Percentiles rank a stretch among this genome's conserved stretches.
These are phyloP conservation scores for Aureobasidium pullulans DNA, from an alignment of 2,329 filamentous ascomycete species.

Conservation along the genomic window DNA sequence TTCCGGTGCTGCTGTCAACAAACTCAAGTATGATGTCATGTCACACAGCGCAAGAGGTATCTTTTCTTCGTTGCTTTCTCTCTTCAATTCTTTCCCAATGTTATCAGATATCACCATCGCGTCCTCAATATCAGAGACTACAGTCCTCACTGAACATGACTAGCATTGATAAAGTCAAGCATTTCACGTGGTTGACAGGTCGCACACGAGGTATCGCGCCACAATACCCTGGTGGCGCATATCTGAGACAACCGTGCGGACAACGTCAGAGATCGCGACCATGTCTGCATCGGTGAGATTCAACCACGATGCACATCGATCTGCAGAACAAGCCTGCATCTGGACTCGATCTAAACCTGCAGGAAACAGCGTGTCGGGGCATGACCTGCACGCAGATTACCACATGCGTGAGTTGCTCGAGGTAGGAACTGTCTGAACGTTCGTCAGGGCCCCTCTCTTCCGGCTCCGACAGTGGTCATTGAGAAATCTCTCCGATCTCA, in stretches of 20 bases:
- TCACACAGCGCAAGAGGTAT: too few species aligned
- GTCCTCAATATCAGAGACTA: too few species aligned
- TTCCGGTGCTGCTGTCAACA: too few species aligned
- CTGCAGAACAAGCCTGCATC: not conserved
- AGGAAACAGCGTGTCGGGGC: not conserved
- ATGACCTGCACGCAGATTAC: not conserved
- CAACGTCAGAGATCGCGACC: constrained; percentile 6
- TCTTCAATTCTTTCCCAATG: too few species aligned
- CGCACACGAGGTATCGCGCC: not conserved
- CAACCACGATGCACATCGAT: not conserved
- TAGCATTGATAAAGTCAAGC: not conserved
- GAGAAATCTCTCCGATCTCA: constrained; percentile 10
- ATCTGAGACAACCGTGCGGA: constrained; percentile 1
- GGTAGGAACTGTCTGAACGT: not conserved
- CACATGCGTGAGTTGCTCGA: not conserved
- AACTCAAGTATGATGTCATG: too few species aligned
- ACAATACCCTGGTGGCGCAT: not conserved
- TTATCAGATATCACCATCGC: too few species aligned
- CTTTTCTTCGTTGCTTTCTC: too few species aligned
- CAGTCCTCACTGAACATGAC: too few species aligned
- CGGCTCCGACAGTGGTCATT: not conserved
- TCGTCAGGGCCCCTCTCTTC: constrained; percentile 5
- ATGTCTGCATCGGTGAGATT: constrained; percentile 4
- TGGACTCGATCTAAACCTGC: not conserved
- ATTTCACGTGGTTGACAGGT: not conserved